Evolutionary conservation across 2,329 filamentous ascomycete species (phyloP).

Genomic region (Fusarium napiforme): DNA sequence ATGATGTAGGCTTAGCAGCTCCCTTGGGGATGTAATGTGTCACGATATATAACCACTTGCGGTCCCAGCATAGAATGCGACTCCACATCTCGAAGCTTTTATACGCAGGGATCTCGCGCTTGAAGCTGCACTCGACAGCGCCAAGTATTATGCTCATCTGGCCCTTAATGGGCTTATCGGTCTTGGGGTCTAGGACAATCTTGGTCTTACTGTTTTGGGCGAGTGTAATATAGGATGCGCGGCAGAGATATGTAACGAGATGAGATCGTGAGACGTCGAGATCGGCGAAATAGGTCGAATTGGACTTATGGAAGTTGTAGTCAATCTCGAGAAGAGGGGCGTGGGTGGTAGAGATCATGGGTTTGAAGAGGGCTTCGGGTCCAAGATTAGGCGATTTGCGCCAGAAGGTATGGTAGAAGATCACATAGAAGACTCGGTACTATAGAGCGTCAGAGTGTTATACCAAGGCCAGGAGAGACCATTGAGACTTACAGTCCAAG

Average conservation of each 20-base stretch:
- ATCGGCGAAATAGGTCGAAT: slow-evolving; percentile 88
- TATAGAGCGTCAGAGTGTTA: slow-evolving; percentile 43
- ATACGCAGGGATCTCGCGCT: slow-evolving; percentile 76
- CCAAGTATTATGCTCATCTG: slow-evolving; percentile 74
- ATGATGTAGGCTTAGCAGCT: slow-evolving; percentile 64
- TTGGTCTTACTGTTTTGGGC: slow-evolving; percentile 60
- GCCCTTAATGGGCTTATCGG: slow-evolving; percentile 62
- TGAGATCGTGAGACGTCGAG: slow-evolving; percentile 86
- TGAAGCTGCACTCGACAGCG: slow-evolving; percentile 78
- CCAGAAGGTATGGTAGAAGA: slow-evolving; percentile 64
- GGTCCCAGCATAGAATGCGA: slow-evolving; percentile 77
- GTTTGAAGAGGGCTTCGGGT: slow-evolving; percentile 76
- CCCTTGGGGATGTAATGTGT: slow-evolving; percentile 77
- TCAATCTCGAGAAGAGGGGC: slow-evolving; percentile 82
- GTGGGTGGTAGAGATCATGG: slow-evolving; percentile 73
- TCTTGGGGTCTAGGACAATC: slow-evolving; percentile 62
- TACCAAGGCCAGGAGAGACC: neutral
- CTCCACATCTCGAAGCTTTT: slow-evolving; percentile 79
- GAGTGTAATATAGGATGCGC: slow-evolving; percentile 65
- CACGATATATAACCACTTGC: slow-evolving; percentile 83
- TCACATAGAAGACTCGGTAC: slow-evolving; percentile 68
- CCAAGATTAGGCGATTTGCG: slow-evolving; percentile 61
- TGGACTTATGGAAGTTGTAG: slow-evolving; percentile 86
- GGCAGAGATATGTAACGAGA: slow-evolving; percentile 76
- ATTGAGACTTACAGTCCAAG: slow-evolving; percentile 75